Evolutionary conservation across 2,329 filamentous ascomycete genomes (phyloP), one percentile per base, ranked within the genome.

Genomic region (Aspergillus neoniger): DNA sequence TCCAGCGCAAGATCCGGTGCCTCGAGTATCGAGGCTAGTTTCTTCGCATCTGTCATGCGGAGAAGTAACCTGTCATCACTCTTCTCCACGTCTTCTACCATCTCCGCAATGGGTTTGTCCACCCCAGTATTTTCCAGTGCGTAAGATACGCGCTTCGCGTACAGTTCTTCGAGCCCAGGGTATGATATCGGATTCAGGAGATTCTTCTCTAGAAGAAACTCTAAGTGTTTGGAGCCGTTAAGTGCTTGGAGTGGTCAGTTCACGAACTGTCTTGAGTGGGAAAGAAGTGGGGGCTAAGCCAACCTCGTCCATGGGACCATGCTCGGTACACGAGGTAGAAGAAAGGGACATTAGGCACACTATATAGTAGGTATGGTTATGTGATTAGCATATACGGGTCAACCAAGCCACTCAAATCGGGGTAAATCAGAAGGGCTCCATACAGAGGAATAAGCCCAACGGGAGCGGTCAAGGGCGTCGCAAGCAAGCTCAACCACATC

Each of bases 331-430:
- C 86, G 43, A 98, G 85, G 76, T 98, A 99, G 81, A 98, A 98
- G 82, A 98, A 98, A 17, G 95, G 95, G 12, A 99, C 82, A 74
- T 99, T 97, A 38, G 94, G 93, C 64, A 97, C 84, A 63, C 91
- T 96, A 54, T 12, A 30, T 55, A 14, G 4, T 7, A 60, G 62
- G 38, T 67, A 41, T 47, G n/a, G 44, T 10, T n/a, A 30, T 21
- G 15, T 41, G 10, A 39, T 69, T 55, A 61, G 58, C 17, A 36
- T 36, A 15, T 36, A 5, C 12, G 32, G 32, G 32, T 56, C 51
- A 39, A 36, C 39, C 43, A 30, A 43, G 14, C 15, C 8, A 21
- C 7, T 12, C 4, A 23, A 2, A n/a, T n/a, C 6, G 15, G 9
- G 17, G 30, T 2, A 55, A 17, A 52, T 17, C 38, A 55, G 61